Conservation (phyloP, 1,139 yeast genomes). For the Lodderomyces beijingensis region DNA sequence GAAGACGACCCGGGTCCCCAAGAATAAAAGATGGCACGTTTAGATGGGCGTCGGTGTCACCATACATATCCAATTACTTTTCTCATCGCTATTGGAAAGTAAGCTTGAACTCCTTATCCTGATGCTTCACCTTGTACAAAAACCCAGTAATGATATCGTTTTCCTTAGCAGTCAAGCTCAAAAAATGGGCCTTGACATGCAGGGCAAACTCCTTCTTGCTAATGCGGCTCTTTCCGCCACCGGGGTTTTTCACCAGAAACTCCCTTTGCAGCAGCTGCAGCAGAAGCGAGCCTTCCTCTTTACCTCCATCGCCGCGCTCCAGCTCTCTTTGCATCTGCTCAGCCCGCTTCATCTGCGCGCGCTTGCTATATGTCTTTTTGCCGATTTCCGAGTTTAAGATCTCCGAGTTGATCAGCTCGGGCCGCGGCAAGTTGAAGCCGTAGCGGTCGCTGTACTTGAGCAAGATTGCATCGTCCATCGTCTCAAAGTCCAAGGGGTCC, state of each 20-base stretch:
- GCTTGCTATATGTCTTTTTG: constrained; percentile 50
- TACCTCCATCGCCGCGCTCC: not conserved
- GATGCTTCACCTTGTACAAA: constrained; percentile 68
- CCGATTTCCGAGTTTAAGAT: constrained; percentile 62
- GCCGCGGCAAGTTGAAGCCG: constrained; percentile 44
- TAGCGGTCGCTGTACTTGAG: constrained; percentile 56
- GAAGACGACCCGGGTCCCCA: too few species aligned
- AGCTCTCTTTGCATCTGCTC: not conserved
- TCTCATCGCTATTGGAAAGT: constrained; percentile 21
- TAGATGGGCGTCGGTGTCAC: too few species aligned
- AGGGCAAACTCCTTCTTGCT: constrained; percentile 52
- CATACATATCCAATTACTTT: too few species aligned
- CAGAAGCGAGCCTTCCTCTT: not conserved
- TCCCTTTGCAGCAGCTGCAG: not conserved
- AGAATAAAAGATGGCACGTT: too few species aligned
- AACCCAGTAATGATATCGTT: constrained; percentile 77
- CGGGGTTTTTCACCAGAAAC: not conserved
- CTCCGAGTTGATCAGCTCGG: constrained; percentile 55
- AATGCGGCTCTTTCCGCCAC: constrained; percentile 26
- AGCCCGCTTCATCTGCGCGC: constrained; percentile 19
- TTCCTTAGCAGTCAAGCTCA: constrained; percentile 60
- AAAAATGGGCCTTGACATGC: constrained; percentile 59
- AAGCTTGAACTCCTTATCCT: constrained; percentile 47
- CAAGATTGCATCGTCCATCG: constrained; percentile 49
- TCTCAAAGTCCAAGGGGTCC: constrained; percentile 59